These are phyloP conservation scores for Annona squamosa DNA, from an alignment of 164 flowering plant species.

Conservation along the genomic window DNA sequence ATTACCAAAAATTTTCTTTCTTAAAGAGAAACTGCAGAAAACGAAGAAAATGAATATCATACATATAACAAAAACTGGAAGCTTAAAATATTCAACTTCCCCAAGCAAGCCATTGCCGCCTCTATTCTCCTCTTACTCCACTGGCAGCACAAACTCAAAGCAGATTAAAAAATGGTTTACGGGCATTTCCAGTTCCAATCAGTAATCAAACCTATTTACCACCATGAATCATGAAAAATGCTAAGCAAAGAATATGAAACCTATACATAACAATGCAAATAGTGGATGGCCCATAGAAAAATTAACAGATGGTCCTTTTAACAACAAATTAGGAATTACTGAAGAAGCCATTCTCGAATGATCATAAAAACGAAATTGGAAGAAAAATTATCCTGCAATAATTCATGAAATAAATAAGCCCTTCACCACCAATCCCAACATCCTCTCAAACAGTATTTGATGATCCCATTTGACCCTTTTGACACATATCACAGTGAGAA, in stretches of 20 bases:
- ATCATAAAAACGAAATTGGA: constrained; percentile 1
- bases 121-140: background rate
- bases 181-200: background rate
- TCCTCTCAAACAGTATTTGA: constrained; percentile 13
- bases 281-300: background rate
- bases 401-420: constrained; percentile 19
- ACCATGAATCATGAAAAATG: background rate
- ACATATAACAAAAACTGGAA: too few species aligned
- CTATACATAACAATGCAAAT: background rate
- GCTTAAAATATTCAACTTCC: background rate
- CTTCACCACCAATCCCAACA: constrained; percentile 19
- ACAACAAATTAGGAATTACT: constrained; percentile 1
- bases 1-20: background rate
- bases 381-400: constrained; percentile 14
- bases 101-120: background rate
- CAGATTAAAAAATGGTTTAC: background rate
- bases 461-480: constrained; percentile 14
- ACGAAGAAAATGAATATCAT: background rate
- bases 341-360: constrained; percentile 11
- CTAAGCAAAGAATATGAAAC: background rate
- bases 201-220: background rate
- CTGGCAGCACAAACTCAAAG: background rate
- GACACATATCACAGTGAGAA: constrained; percentile 16
- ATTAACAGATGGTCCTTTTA: background rate
- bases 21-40: background rate